phyloP scores from a whole-genome alignment of 768 basidiomycete species.

The Panaeolus papilionaceus region DNA sequence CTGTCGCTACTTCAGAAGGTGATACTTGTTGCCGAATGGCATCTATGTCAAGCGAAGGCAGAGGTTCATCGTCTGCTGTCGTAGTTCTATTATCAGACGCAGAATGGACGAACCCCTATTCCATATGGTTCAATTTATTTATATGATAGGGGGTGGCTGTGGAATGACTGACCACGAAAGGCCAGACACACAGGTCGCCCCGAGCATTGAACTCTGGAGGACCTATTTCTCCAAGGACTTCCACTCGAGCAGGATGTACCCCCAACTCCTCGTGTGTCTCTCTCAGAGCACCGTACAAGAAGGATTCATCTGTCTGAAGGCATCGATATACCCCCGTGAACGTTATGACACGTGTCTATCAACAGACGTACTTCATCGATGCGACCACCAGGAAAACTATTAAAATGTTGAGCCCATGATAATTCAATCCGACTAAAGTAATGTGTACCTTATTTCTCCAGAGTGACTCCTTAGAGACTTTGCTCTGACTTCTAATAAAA shows the following conservation, averaged over 20 bases:
- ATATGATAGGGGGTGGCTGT: slow-evolving; percentile 10
- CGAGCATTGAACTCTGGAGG: slow-evolving; percentile 64
- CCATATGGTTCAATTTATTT: slow-evolving; percentile 11
- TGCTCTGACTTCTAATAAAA: slow-evolving; percentile 75
- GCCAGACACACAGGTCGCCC: slow-evolving; percentile 72
- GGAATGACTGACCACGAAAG: slow-evolving; percentile 66
- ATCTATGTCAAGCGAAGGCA: slow-evolving; percentile 64
- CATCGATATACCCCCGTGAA: slow-evolving; percentile 21
- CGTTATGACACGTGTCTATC: slow-evolving; percentile 10
- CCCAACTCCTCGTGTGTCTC: slow-evolving; percentile 82
- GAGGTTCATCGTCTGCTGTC: slow-evolving; percentile 46
- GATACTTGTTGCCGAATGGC: slow-evolving; percentile 54
- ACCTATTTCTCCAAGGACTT: slow-evolving; percentile 69
- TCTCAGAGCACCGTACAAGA: slow-evolving; percentile 64
- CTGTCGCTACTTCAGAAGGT: slow-evolving; percentile 66
- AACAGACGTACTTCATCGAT: slow-evolving; percentile 60
- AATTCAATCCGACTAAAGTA: background rate
- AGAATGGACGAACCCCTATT: slow-evolving; percentile 48
- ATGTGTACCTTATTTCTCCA: slow-evolving; percentile 77
- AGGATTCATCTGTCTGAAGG: slow-evolving; percentile 56
- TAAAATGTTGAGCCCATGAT: background rate
- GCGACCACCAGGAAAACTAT: slow-evolving; percentile 78
- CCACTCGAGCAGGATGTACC: slow-evolving; percentile 61
- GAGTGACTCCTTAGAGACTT: slow-evolving; percentile 71
- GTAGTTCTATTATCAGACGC: slow-evolving; percentile 21